Evolutionary conservation across 306 rosid species (phyloP), one percentile per base, ranked within the genome.

Genomic region (Rosa persica): DNA sequence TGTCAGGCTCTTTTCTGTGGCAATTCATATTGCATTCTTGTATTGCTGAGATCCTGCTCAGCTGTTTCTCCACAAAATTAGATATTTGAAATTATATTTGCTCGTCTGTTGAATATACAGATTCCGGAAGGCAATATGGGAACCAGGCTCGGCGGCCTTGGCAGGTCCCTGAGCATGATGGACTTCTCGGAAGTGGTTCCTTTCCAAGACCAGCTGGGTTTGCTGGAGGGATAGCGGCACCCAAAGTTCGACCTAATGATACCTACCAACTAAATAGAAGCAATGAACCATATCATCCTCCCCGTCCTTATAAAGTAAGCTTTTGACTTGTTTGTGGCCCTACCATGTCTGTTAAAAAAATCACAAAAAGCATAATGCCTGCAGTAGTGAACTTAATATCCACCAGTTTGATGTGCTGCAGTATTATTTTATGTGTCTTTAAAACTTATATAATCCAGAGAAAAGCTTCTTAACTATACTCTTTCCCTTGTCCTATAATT

Each of bases 151-250:
- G 88, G 49, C 90, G 88, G 72, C 69, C 99, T 81, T 83, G 86
- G 88, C 98, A 93, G 86, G 90, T 83, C 80, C 98, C 94, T 66
- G 99, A 95, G 87, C 99, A 95, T 82, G 99, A 95, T 83, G 99
- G 99, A 51, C 99, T 95, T 85, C 93, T 95, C 17, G 99, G 99
- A 34, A 95, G 99, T 86, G 99, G 99, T 71, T 91, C 99, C 78
- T 92, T 89, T 86, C 96, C 97, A 47, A 90, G 98, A 76, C 94
- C 94, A 76, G 70, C 97, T 72, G 99, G 98, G 72, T 86, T 72
- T 89, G 80, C 89, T 2, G 82, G 96, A 40, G 98, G 93, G 58
- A 64, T 76, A 73, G 85, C 94, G 4, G 90, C 88, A 78, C 78
- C 93, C 5, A 95, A 95, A 76, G 79, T 77, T 79, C 88, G 86